Evolutionary conservation across 129 eudicot species (phyloP).

Genomic region (Flaveria bidentis): DNA sequence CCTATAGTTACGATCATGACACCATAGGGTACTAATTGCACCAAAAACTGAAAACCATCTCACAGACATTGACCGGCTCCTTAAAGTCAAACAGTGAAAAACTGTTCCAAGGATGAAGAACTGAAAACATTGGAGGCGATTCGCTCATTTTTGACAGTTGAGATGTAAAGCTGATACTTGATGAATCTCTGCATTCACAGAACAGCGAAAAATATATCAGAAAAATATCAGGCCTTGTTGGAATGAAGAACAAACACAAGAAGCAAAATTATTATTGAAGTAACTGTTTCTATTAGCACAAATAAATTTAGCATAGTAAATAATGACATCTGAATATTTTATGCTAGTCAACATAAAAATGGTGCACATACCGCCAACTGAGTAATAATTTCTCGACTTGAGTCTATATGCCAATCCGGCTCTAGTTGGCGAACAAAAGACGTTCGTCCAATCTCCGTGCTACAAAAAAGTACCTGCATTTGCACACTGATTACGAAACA

Average conservation of each 20-base stretch:
- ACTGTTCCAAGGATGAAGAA: conserved; percentile 66
- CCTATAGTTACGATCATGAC: conserved; percentile 17
- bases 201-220: neutral
- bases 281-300: too few species aligned
- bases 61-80: neutral
- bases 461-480: conserved; percentile 93
- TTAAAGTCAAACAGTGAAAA: conserved; percentile 50
- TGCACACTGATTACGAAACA: conserved; percentile 6
- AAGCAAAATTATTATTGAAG: too few species aligned
- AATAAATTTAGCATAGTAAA: neutral
- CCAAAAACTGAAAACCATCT: neutral
- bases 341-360: neutral
- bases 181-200: conserved; percentile 67
- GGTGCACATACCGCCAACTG: conserved; percentile 68
- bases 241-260: neutral
- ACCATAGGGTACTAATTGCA: neutral
- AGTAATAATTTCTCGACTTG: conserved; percentile 63
- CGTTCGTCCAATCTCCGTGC: conserved; percentile 84
- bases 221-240: neutral
- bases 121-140: conserved; percentile 59
- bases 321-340: neutral
- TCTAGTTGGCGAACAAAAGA: conserved; percentile 95
- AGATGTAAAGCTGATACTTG: conserved; percentile 69
- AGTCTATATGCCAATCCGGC: conserved; percentile 98
- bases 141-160: conserved; percentile 58